Evolutionary conservation across 106 monocot genomes (phyloP).

Genomic region (Phalaenopsis equestris): DNA sequence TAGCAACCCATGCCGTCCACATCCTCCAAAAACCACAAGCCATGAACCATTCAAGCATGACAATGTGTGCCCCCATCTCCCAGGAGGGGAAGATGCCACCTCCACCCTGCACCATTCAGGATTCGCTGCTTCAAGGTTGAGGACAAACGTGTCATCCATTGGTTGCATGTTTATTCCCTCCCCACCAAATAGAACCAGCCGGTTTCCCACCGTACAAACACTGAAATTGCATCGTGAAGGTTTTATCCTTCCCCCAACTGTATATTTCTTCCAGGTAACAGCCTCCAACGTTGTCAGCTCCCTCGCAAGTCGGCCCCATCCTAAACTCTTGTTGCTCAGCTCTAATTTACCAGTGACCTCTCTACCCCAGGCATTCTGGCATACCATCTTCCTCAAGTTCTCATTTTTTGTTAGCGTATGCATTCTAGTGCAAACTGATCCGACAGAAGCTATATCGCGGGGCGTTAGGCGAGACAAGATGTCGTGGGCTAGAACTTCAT

Average conservation of each 20-base stretch:
- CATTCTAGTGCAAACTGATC: constrained; percentile 82
- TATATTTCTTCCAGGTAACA: constrained; percentile 81
- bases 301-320: constrained; percentile 84
- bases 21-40: constrained; percentile 85
- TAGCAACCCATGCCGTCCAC: constrained; percentile 67
- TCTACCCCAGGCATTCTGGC: constrained; percentile 88
- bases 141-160: constrained; percentile 93
- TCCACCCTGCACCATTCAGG: constrained; percentile 80
- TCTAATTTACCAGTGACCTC: constrained; percentile 68
- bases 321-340: constrained; percentile 44
- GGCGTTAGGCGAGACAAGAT: constrained; percentile 76
- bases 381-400: constrained; percentile 71
- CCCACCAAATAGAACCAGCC: constrained; percentile 89
- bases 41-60: constrained; percentile 74
- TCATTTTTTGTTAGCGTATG: constrained; percentile 75
- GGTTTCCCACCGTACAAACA: constrained; percentile 81
- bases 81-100: constrained; percentile 72
- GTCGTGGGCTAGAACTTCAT: constrained; percentile 89
- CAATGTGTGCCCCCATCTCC: constrained; percentile 89
- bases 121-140: constrained; percentile 61
- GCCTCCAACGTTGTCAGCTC: constrained; percentile 90
- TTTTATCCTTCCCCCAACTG: constrained; percentile 70
- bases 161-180: constrained; percentile 95
- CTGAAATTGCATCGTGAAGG: constrained; percentile 95
- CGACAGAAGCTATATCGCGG: constrained; percentile 77